Evolutionary conservation across 495 filamentous ascomycete species (phyloP), one percentile per base, ranked within the genome.

Genomic region (Penicillium goetzii): DNA sequence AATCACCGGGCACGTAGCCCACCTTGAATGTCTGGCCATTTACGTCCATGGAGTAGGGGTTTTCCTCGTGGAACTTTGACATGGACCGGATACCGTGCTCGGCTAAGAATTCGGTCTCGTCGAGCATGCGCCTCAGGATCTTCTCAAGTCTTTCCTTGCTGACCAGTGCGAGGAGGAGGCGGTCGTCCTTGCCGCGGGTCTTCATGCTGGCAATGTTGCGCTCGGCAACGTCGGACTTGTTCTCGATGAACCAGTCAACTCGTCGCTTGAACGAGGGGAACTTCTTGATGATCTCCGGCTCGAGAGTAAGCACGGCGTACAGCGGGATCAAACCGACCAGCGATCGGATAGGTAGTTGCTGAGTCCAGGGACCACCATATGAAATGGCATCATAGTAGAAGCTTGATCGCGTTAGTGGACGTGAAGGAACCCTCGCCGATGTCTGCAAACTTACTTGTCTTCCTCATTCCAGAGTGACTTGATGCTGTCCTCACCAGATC

Each of bases 381-480:
- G 92, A 93, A 60, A 98, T 97, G 28, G 94, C 93, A 80, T 98
- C 94, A 76, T 98, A 98, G 81, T 98, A 98, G 83, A 98, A 98
- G 26, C 84, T 83, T 57, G 10, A 15, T 7, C 52, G 8, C 5
- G 33, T 70, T 51, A 73, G 64, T 59, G 4, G 33, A 19, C 58
- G 15, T 28, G 30, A 15, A 30, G 17, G 51, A n/a, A n/a, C 17
- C 6, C 36, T 21, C 19, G 19, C 5, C 2, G 12, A 7, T 23
- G 34, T 17, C 26, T 36, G 17, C 10, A 57, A 55, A 66, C 77
- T 59, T 69, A 84, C 67, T 90, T 90, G 66, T 98, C 94, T 60
- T 95, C 83, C 15, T 97, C 92, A 65, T 96, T 97, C 94, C 94
- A 98, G 3, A 98, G 80, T 25, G 92, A 96, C 55, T 71, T 61